These are phyloP conservation scores for Nematocida sp. DNA, from an alignment of 371 early-diverging fungal species.

Conservation along the genomic window DNA sequence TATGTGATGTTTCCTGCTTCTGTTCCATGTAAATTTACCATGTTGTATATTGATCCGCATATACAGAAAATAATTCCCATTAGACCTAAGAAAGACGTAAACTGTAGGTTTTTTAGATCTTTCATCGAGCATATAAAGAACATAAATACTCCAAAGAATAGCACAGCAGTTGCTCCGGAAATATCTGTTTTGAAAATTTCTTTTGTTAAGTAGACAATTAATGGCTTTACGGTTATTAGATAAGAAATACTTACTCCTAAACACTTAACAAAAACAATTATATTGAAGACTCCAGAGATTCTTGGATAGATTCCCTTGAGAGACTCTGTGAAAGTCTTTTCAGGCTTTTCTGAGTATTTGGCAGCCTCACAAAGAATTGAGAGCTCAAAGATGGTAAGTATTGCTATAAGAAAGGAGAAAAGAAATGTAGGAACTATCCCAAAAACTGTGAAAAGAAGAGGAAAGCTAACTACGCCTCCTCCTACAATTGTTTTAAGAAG, in stretches of 20 bases:
- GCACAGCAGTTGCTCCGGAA: slow-evolving; percentile 4
- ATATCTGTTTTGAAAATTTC: slow-evolving; percentile 30
- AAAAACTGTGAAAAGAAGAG: slow-evolving; percentile 32
- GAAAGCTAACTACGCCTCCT: slow-evolving; percentile 51
- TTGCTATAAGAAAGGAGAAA: slow-evolving; percentile 8
- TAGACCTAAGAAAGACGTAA: slow-evolving; percentile 83
- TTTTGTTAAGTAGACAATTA: slow-evolving; percentile 71
- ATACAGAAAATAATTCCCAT: slow-evolving; percentile 80
- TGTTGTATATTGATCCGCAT: slow-evolving; percentile 74
- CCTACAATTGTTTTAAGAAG: slow-evolving; percentile 55
- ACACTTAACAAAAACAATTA: slow-evolving; percentile 90
- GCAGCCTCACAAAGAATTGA: slow-evolving; percentile 52
- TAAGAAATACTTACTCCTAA: slow-evolving; percentile 98
- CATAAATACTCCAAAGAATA: slow-evolving; percentile 40
- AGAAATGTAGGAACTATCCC: slow-evolving; percentile 50
- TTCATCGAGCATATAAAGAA: slow-evolving; percentile 68
- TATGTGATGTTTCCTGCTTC: slow-evolving; percentile 63
- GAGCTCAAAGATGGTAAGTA: slow-evolving; percentile 46
- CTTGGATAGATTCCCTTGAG: slow-evolving; percentile 19
- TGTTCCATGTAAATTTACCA: slow-evolving; percentile 63
- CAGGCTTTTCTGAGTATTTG: neutral
- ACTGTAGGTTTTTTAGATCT: slow-evolving; percentile 81
- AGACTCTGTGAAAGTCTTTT: slow-evolving; percentile 26
- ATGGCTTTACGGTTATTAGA: slow-evolving; percentile 84
- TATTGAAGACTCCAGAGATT: slow-evolving; percentile 7